Base-by-base conservation (phyloP, 1,139 yeast species). In the Yamadazyma pseudoaaseri region DNA sequence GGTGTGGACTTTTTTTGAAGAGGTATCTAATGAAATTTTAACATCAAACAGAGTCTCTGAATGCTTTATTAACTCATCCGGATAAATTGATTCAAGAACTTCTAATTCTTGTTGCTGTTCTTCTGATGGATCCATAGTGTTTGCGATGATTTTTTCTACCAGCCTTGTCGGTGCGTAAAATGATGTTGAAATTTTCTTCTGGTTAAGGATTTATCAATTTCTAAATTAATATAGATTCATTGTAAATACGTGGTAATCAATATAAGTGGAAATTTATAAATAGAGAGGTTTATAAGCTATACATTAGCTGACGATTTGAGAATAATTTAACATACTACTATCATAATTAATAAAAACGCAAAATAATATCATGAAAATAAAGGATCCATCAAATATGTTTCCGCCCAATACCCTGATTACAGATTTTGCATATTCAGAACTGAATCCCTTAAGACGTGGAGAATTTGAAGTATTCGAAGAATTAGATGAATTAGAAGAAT, bases 81-180 rank as follows among this genome's bases (percentile, higher is more conserved):
- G 97, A 54, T 90, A 92, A 39, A 92, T 92, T 16, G 95, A 82
- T 56, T 86, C 82, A 41, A 92, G 71, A 26, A 89, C 87, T 57
- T 86, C 95, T 29, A 86, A 59, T 54, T 86, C 96, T 58, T 86
- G 92, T 24, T 53, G 54, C 51, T 86, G 95, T 55, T 86, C 95
- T 56, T 83, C 94, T 33, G 58, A 51, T 38, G 79, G 73, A 47
- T 82, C 87, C 95, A 85, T 85, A 6, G n/a, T 22, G 7, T 25
- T 20, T 15, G 6, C 20, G 6, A 20, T 7, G 6, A 12, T 24
- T 24, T 24, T 24, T 24, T 24, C 15, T 13, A 6, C 15, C 15
- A 12, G 12, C 25, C n/a, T 22, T 22, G 6, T 22, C 6, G 10
- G 29, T 17, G 29, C n/a, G n/a, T n/a, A n/a, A n/a, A n/a, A n/a